phyloP scores from a whole-genome alignment of 371 early-diverging fungal species.

The Rhizopus arrhizus region DNA sequence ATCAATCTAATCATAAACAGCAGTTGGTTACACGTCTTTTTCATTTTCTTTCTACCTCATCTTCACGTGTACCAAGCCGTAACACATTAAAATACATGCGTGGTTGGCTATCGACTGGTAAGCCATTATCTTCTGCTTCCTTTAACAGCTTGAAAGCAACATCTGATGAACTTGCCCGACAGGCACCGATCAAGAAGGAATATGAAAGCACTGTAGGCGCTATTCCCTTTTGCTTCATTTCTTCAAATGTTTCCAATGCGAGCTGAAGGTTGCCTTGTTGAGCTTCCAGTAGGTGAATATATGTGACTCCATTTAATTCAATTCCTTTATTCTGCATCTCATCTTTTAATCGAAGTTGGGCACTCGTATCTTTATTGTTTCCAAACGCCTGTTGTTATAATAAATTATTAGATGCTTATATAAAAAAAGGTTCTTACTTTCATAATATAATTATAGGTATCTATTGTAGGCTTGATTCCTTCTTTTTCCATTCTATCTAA shows the following conservation, averaged over 20 bases:
- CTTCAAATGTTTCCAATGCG: slow-evolving; percentile 51
- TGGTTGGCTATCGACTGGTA: slow-evolving; percentile 46
- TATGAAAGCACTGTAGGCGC: slow-evolving; percentile 43
- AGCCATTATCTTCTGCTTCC: slow-evolving; percentile 49
- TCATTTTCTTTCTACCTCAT: slow-evolving; percentile 31
- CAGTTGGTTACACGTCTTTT: background rate
- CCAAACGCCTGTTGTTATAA: slow-evolving; percentile 34
- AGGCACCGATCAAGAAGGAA: slow-evolving; percentile 38
- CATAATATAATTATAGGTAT: slow-evolving; percentile 40
- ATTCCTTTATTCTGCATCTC: slow-evolving; percentile 44
- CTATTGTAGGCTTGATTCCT: slow-evolving; percentile 33
- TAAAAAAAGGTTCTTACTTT: slow-evolving; percentile 25
- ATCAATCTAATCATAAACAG: slow-evolving; percentile 30
- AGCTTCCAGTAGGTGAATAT: slow-evolving; percentile 47
- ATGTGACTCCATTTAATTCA: slow-evolving; percentile 35
- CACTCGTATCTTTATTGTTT: slow-evolving; percentile 21
- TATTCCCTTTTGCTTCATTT: slow-evolving; percentile 45
- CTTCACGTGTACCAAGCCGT: slow-evolving; percentile 46
- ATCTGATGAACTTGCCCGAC: slow-evolving; percentile 39
- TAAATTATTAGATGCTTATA: background rate
- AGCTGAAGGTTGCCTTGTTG: slow-evolving; percentile 39
- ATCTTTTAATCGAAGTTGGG: slow-evolving; percentile 27
- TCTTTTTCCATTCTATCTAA: slow-evolving; percentile 38
- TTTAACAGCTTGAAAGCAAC: slow-evolving; percentile 52
- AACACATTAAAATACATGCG: slow-evolving; percentile 51